Base-by-base conservation (phyloP, 106 monocot genomes). In the Chionographis japonica region DNA sequence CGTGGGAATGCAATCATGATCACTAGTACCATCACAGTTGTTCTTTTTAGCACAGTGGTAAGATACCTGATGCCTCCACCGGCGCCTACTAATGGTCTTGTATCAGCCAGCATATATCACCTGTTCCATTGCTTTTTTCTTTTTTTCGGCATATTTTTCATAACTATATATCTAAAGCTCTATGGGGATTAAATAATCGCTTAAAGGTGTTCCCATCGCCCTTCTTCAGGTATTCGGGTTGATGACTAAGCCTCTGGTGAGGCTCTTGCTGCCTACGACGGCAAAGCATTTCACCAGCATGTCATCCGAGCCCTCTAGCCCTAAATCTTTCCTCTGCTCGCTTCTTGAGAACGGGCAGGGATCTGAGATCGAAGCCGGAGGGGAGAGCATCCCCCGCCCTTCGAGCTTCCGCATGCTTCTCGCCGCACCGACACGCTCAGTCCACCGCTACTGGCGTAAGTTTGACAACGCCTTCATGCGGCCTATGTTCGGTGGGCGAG, bases 391-490 rank as follows among this genome's bases (percentile, higher is more conserved):
- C 4, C 54, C 67, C 14, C 77, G 70, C 12, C 79, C 76, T 4
- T 39, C 79, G 20, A 88, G 83, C 70, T 77, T 95, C 6, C 88
- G 72, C n/a, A 79, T 84, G 82, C 84, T 95, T 49, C 77, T 95
- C 7, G 76, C 52, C 1, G 74, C 66, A 51, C 88, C 88, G 12
- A 67, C 76, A 16, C 77, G 71, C 55, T 75, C 85, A 0, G 83
- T 97, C 3, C 92, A 97, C 67, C 58, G 80, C 42, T 87, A 89
- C 55, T 97, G 95, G 92, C 86, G 95, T 50, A 89, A 77, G 64
- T 97, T 97, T 63, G 95, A 97, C 19, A 74, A 92, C 51, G 50
- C 73, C 0, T 79, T 82, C 78, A 92, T 97, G 89, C 77, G 95
- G 0, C 95, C 92, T 2, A 46, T 89, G 39, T 97, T 97, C 55